Evolutionary conservation across 148 eudicot species (phyloP).

Genomic region (Persicaria maculosa): DNA sequence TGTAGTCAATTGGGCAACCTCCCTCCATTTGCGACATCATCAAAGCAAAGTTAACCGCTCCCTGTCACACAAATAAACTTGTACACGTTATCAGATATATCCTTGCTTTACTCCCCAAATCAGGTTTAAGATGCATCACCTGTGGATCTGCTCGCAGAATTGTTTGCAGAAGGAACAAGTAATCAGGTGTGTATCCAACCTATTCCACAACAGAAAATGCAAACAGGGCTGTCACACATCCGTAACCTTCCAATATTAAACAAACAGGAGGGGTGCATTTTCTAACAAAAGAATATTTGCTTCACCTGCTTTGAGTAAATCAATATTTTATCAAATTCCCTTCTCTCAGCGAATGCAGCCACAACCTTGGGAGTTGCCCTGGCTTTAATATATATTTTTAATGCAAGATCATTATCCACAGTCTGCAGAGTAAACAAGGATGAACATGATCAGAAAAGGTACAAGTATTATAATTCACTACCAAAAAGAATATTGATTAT

Average conservation of each 20-base stretch:
- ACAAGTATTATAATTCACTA: background rate
- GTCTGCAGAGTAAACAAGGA: slow-evolving; percentile 41
- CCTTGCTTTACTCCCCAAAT: background rate
- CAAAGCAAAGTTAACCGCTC: slow-evolving; percentile 92
- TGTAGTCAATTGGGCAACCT: slow-evolving; percentile 96
- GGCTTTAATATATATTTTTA: slow-evolving; percentile 92
- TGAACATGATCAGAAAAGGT: background rate
- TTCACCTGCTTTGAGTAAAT: slow-evolving; percentile 88
- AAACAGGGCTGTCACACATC: background rate
- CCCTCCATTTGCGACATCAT: slow-evolving; percentile 99
- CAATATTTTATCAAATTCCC: slow-evolving; percentile 92
- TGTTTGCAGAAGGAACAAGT: slow-evolving; percentile 91
- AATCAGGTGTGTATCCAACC: slow-evolving; percentile 98
- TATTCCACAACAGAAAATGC: slow-evolving; percentile 19
- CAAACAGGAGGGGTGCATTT: slow-evolving; percentile 1
- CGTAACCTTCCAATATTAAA: background rate
- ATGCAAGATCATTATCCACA: slow-evolving; percentile 94
- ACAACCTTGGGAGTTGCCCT: slow-evolving; percentile 99
- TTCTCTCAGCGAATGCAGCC: slow-evolving; percentile 93
- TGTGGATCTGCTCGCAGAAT: slow-evolving; percentile 92
- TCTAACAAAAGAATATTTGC: slow-evolving; percentile 12
- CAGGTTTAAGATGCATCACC: slow-evolving; percentile 34
- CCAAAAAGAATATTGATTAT: background rate
- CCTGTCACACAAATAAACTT: slow-evolving; percentile 37
- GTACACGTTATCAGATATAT: background rate